phyloP scores from a whole-genome alignment of 2,329 filamentous ascomycete genomes.

The Grosmannia huntii region DNA sequence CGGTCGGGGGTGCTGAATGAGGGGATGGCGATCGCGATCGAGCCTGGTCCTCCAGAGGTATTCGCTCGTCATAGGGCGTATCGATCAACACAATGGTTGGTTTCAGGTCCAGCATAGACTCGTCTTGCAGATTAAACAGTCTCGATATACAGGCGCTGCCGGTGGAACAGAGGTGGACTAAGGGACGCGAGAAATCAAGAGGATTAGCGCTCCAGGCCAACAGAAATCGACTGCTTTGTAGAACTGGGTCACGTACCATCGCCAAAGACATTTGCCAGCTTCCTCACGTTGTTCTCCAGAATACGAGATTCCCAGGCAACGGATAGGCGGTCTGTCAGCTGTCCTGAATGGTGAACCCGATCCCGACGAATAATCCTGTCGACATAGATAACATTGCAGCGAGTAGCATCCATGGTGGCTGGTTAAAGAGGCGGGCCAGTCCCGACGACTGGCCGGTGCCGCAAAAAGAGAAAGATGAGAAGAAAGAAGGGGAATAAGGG shows the following conservation, averaged over 20 bases:
- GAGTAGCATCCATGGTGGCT: slow-evolving; percentile 43
- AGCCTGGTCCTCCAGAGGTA: slow-evolving; percentile 14
- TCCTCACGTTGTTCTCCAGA: slow-evolving; percentile 31
- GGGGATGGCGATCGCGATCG: slow-evolving; percentile 28
- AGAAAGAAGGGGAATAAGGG: background rate
- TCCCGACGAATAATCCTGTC: slow-evolving; percentile 39
- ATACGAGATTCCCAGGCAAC: slow-evolving; percentile 22
- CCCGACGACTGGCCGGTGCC: slow-evolving; percentile 45
- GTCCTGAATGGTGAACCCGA: slow-evolving; percentile 24
- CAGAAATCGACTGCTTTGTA: too few species aligned
- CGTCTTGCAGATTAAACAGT: slow-evolving; percentile 39
- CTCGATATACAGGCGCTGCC: slow-evolving; percentile 40
- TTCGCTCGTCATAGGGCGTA: slow-evolving; percentile 36
- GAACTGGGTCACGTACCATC: slow-evolving; percentile 29
- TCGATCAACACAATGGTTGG: slow-evolving; percentile 47
- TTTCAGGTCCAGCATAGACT: slow-evolving; percentile 36
- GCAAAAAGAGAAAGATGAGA: slow-evolving; percentile 13
- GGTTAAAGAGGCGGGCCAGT: slow-evolving; percentile 40
- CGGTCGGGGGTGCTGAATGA: slow-evolving; percentile 23
- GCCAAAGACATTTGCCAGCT: slow-evolving; percentile 41
- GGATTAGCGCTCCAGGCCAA: background rate
- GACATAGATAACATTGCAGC: slow-evolving; percentile 48
- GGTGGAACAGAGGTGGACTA: slow-evolving; percentile 42
- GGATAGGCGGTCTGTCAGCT: background rate
- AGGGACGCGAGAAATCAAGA: background rate